Evolutionary conservation across 2,329 filamentous ascomycete species (phyloP).

Genomic region (Neofusicoccum parvum): DNA sequence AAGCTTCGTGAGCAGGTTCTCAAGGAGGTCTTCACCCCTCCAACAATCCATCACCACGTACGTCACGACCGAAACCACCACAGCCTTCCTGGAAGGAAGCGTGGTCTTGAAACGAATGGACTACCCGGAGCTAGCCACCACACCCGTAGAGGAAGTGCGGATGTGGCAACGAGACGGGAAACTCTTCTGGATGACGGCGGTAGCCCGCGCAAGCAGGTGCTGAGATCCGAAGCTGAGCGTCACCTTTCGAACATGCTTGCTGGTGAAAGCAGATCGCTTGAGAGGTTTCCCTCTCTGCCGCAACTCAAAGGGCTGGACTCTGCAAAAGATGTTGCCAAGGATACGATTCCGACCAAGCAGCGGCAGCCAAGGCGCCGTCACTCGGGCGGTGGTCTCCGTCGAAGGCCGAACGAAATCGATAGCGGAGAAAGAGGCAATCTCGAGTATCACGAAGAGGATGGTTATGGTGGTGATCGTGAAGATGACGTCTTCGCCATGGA

Average conservation of each 20-base stretch:
- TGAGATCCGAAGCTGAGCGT: constrained; percentile 44
- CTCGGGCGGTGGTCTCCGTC: constrained; percentile 81
- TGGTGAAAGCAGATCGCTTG: constrained; percentile 18
- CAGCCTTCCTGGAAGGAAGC: constrained; percentile 18
- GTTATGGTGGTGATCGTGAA: constrained; percentile 77
- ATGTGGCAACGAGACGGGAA: constrained; percentile 29
- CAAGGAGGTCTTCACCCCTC: constrained; percentile 85
- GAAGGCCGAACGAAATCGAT: constrained; percentile 69
- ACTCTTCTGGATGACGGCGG: background rate
- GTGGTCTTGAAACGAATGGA: background rate
- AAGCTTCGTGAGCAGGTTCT: constrained; percentile 87
- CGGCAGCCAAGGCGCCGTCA: constrained; percentile 65
- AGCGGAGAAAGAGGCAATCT: constrained; percentile 69
- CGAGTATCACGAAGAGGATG: constrained; percentile 90
- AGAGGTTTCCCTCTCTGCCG: constrained; percentile 20
- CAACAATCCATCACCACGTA: constrained; percentile 75
- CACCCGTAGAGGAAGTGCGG: constrained; percentile 42
- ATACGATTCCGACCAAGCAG: constrained; percentile 28
- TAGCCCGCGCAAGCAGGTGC: constrained; percentile 42
- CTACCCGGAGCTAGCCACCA: constrained; percentile 25
- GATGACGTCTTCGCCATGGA: constrained; percentile 73
- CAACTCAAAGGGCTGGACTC: constrained; percentile 29
- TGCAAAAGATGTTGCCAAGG: constrained; percentile 25
- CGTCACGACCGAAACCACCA: constrained; percentile 56
- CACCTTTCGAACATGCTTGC: constrained; percentile 13